Percentiles rank a stretch among this genome's conserved stretches.
Conservation (phyloP, 495 filamentous ascomycete genomes). For the Neurospora sublineolata region DNA sequence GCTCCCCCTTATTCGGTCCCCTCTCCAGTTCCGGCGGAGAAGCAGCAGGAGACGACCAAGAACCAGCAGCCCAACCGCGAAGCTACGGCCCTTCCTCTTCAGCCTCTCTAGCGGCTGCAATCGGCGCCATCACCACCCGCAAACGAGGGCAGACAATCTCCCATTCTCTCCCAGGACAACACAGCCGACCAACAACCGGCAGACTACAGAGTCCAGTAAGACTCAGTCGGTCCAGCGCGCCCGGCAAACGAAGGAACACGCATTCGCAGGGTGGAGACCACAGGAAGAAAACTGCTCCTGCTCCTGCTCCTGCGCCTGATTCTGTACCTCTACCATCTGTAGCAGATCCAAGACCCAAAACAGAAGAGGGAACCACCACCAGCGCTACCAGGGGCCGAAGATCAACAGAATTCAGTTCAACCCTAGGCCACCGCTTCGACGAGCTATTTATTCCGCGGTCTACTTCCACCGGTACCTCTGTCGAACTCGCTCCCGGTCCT, state of each 20-base stretch:
- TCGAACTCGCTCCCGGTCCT: conserved; percentile 11
- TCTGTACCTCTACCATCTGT: not conserved
- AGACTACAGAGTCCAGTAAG: conserved; percentile 35
- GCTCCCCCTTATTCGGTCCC: conserved; percentile 45
- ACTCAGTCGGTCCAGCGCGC: conserved; percentile 32
- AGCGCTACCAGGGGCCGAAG: not conserved
- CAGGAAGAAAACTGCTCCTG: not conserved
- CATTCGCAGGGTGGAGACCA: conserved; percentile 8
- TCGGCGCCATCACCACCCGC: conserved; percentile 23
- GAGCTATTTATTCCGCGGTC: conserved; percentile 21
- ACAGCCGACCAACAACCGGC: not conserved
- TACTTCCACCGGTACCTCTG: conserved; percentile 8
- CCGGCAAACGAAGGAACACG: conserved; percentile 32
- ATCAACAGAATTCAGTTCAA: conserved; percentile 17
- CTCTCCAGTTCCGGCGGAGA: not conserved
- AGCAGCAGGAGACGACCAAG: not conserved
- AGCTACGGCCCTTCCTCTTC: conserved; percentile 43
- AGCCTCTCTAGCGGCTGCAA: conserved; percentile 25
- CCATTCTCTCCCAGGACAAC: not conserved
- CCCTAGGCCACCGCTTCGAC: conserved; percentile 12
- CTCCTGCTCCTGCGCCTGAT: not conserved
- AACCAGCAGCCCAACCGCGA: conserved; percentile 9
- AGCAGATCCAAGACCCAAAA: not conserved
- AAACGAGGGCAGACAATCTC: conserved; percentile 31
- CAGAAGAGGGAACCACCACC: not conserved